phyloP scores from a whole-genome alignment of 192 early-diverging fungal species.

The Coemansia sp. region DNA sequence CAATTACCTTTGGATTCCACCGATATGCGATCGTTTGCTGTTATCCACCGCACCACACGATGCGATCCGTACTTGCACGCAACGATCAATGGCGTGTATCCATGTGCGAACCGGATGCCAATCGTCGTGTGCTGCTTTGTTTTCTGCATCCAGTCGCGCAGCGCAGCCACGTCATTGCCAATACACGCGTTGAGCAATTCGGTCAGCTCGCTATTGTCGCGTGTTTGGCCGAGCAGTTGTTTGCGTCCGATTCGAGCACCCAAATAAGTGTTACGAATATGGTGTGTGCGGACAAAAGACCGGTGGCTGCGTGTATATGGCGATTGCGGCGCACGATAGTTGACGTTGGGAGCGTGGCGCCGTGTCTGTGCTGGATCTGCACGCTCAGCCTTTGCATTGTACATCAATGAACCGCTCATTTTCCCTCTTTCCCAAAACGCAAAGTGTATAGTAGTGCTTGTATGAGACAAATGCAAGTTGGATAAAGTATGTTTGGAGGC shows the following conservation, averaged over 20 bases:
- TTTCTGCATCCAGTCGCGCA: constrained; percentile 12
- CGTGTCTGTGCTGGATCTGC: background rate
- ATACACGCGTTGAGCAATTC: constrained; percentile 16
- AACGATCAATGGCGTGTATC: constrained; percentile 31
- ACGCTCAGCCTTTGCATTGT: constrained; percentile 18
- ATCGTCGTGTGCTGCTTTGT: constrained; percentile 1
- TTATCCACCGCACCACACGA: constrained; percentile 31
- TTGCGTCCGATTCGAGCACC: background rate
- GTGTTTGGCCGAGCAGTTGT: background rate
- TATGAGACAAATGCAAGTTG: background rate
- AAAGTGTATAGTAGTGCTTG: background rate
- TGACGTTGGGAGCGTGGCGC: background rate
- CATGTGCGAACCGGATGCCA: constrained; percentile 15
- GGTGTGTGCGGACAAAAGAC: background rate
- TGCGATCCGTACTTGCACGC: constrained; percentile 34
- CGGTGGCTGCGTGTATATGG: constrained; percentile 6
- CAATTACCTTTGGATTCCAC: constrained; percentile 32
- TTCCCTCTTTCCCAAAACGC: background rate
- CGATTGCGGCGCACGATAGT: background rate
- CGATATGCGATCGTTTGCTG: constrained; percentile 17
- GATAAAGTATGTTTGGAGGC: no score
- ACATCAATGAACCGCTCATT: background rate
- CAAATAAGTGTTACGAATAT: background rate
- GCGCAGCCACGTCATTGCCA: constrained; percentile 15
- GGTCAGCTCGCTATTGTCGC: background rate